Base-by-base conservation (phyloP, 2,329 filamentous ascomycete genomes). In the Arthrobotrys megalospora region DNA sequence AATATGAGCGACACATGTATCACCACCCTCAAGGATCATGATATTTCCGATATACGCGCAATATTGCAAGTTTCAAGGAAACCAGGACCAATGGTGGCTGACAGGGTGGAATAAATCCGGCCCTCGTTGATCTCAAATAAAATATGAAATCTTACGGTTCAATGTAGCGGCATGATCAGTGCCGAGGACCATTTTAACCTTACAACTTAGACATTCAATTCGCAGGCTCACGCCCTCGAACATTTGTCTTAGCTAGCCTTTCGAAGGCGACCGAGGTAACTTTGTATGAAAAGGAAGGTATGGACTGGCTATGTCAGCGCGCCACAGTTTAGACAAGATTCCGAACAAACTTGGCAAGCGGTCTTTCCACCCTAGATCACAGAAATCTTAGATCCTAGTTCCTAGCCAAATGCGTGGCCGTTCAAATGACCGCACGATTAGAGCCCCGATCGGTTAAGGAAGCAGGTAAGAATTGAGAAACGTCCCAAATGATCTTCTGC, bases 341-440 rank as follows among this genome's bases (percentile, higher is more conserved):
- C 67, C 62, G 75, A 72, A 72, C 67, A 32, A 72, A 72, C 75
- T 78, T 78, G 75, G 75, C 75, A 78, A 78, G 75, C 75, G 67
- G 68, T 72, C 32, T 70, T 76, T 53, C n/a, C 73, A 78, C 62
- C 67, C 75, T 63, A 67, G 75, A 68, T 78, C 75, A 78, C 60
- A 48, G 67, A 72, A 73, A 78, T 72, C 67, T 72, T 72, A 78
- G 75, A 78, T 78, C 67, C 75, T 60, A 78, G 75, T 78, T 78
- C 75, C 67, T 47, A 78, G 75, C 48, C 64, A 77, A 67, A 72
- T 71, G 75, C 66, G 75, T 72, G 50, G 67, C 75, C 75, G 62
- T 72, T 78, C 67, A 58, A 66, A 67, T 78, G 75, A 66, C 64
- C 32, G 58, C 45, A 69, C 64, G 47, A 65, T 67, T 65, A 55